These are phyloP conservation scores for Schizosaccharomyces cryophilus DNA, from an alignment of 805 yeast genomes.

Conservation along the genomic window DNA sequence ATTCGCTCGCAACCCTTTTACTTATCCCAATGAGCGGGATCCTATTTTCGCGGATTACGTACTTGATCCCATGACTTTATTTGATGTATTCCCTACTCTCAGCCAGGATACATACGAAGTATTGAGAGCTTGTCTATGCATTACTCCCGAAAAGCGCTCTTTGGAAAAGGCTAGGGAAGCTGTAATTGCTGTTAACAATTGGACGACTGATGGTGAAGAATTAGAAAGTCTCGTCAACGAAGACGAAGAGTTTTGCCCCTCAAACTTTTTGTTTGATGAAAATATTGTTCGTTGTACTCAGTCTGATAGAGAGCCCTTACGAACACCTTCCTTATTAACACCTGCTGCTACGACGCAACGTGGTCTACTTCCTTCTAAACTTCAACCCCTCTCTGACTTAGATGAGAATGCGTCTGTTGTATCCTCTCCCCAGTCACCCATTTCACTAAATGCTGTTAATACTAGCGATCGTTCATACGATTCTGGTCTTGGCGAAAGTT, in stretches of 20 bases:
- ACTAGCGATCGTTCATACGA: background rate
- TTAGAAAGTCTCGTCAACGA: conserved; percentile 17
- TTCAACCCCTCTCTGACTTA: background rate
- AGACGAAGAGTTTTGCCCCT: conserved; percentile 4
- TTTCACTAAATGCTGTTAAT: background rate
- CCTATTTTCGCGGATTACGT: conserved; percentile 65
- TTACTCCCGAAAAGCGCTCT: conserved; percentile 71
- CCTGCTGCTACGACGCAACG: background rate
- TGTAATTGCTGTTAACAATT: conserved; percentile 31
- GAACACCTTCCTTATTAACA: conserved; percentile 13
- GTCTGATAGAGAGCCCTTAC: conserved; percentile 12
- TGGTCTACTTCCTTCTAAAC: background rate
- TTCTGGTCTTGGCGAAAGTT: background rate
- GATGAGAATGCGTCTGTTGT: background rate
- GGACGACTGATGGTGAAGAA: conserved; percentile 66
- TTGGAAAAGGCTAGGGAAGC: conserved; percentile 35
- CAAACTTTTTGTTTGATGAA: background rate
- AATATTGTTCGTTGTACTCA: conserved; percentile 10
- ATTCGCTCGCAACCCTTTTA: conserved; percentile 80
- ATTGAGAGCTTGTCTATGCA: conserved; percentile 46
- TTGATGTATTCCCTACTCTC: conserved; percentile 79
- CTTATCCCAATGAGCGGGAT: conserved; percentile 43
- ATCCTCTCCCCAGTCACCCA: background rate
- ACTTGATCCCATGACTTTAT: conserved; percentile 63
- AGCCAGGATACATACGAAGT: conserved; percentile 70